A percentile compares a stretch with the other conserved stretches of the same genome.
Evolutionary conservation across 116 monocot species (phyloP).

Genomic region (Trichopus zeylanicus): DNA sequence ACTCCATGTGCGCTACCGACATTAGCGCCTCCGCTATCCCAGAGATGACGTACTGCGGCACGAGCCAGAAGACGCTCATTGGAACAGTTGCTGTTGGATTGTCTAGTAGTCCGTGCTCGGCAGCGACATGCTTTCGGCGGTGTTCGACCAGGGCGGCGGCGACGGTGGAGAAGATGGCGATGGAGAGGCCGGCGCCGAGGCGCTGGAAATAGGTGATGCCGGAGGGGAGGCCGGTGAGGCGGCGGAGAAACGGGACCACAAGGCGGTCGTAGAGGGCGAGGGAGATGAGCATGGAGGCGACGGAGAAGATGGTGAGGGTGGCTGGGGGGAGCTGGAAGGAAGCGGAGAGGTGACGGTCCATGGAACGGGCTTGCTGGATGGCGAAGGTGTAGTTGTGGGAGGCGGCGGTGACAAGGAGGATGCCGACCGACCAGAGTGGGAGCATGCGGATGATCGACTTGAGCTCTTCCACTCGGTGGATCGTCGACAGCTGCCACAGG

Average conservation of each 20-base stretch:
- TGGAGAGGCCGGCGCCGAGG: conserved; percentile 44
- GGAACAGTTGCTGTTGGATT: conserved; percentile 8
- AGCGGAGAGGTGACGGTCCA: conserved; percentile 71
- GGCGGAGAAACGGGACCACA: conserved; percentile 52
- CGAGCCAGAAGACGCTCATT: conserved; percentile 71
- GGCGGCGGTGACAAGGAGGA: conserved; percentile 42
- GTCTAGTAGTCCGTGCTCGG: conserved; percentile 32
- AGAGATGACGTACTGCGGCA: conserved; percentile 70
- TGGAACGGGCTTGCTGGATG: conserved; percentile 68
- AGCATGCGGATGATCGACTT: conserved; percentile 50
- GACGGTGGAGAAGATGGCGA: conserved; percentile 21
- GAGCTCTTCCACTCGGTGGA: conserved; percentile 62
- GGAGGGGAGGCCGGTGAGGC: conserved; percentile 30
- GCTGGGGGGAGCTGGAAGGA: conserved; percentile 70
- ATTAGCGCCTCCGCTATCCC: conserved; percentile 66
- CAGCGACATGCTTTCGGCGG: conserved; percentile 24
- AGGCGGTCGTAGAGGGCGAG: conserved; percentile 67
- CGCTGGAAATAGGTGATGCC: conserved; percentile 58
- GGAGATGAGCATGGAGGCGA: conserved; percentile 41
- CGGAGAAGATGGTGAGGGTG: conserved; percentile 61
- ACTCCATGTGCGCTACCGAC: conserved; percentile 76
- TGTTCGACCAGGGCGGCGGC: conserved; percentile 37
- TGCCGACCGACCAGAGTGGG: conserved; percentile 58
- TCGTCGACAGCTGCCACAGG: conserved; percentile 45
- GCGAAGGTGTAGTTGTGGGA: conserved; percentile 75